phyloP scores from a whole-genome alignment of 2,329 filamentous ascomycete species.

The Sarocladium strictum region DNA sequence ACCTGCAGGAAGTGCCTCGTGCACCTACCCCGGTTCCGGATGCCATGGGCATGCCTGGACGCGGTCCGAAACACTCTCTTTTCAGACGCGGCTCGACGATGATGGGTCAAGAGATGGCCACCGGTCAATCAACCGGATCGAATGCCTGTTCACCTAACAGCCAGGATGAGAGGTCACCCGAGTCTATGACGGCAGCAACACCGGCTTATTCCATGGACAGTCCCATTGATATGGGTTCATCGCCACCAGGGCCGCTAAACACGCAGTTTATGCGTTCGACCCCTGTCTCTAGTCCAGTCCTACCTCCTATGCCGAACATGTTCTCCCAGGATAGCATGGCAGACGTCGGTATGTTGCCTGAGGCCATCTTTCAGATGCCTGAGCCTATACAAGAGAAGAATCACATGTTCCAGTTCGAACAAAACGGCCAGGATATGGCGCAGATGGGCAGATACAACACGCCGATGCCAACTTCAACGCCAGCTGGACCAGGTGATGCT shows the following conservation, averaged over 20 bases:
- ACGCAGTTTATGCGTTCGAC: constrained; percentile 51
- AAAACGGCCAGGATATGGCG: constrained; percentile 27
- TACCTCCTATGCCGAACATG: constrained; percentile 57
- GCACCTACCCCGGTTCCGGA: constrained; percentile 71
- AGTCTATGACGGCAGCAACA: constrained; percentile 42
- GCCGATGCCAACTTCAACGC: constrained; percentile 17
- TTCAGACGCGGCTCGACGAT: constrained; percentile 43
- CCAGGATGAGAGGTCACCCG: constrained; percentile 49
- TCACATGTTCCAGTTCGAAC: constrained; percentile 38
- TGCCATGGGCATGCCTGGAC: constrained; percentile 15
- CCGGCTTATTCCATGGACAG: constrained; percentile 57
- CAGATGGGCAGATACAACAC: constrained; percentile 30
- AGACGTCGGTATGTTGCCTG: constrained; percentile 41
- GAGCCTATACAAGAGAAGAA: constrained; percentile 14
- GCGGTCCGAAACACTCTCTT: constrained; percentile 23
- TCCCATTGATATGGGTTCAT: constrained; percentile 80
- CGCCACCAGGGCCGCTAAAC: constrained; percentile 71
- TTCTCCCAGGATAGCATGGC: constrained; percentile 73
- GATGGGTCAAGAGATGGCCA: constrained; percentile 44
- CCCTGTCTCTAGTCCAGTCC: constrained; percentile 72
- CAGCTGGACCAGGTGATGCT: constrained; percentile 8
- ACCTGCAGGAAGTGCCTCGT: constrained; percentile 67
- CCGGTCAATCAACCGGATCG: constrained; percentile 33
- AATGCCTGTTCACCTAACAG: constrained; percentile 33
- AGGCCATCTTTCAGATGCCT: constrained; percentile 5